Evolutionary conservation across 345 rosid species (phyloP).

Genomic region (Ricinus communis): DNA sequence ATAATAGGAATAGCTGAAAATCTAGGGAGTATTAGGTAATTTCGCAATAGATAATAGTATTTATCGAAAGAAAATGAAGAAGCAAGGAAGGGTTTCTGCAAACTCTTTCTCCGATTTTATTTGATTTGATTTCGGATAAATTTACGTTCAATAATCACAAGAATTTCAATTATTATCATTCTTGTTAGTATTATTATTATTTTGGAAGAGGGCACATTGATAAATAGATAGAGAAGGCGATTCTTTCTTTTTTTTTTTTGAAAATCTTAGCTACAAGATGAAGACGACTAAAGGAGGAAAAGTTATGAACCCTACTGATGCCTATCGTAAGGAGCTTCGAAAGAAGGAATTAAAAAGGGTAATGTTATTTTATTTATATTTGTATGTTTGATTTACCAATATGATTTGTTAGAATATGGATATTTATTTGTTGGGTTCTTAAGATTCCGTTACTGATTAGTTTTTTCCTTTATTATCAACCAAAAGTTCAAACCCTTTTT

Average conservation of each 20-base stretch:
- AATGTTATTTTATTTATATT: conserved; percentile 16
- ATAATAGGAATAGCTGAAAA: background rate
- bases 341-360: conserved; percentile 93
- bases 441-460: too few relatives aligned
- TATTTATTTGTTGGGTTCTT: too few relatives aligned
- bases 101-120: background rate
- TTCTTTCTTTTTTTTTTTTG: too few relatives aligned
- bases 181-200: too few relatives aligned
- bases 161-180: background rate
- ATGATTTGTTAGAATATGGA: too few relatives aligned
- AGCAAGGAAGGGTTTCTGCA: conserved; percentile 6
- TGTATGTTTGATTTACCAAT: background rate
- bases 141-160: background rate
- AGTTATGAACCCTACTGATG: conserved; percentile 99
- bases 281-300: conserved; percentile 99
- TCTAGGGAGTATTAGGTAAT: background rate
- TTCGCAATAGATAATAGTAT: too few relatives aligned
- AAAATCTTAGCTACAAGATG: conserved; percentile 40
- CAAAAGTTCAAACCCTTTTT: too few relatives aligned
- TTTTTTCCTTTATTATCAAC: background rate
- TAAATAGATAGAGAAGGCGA: too few relatives aligned
- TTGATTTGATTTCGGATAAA: too few relatives aligned
- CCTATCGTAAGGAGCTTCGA: conserved; percentile 94
- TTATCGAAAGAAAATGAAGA: too few relatives aligned
- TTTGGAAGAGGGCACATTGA: background rate